phyloP scores from a whole-genome alignment of 2,329 filamentous ascomycete species.

The Huntiella abstrusa region DNA sequence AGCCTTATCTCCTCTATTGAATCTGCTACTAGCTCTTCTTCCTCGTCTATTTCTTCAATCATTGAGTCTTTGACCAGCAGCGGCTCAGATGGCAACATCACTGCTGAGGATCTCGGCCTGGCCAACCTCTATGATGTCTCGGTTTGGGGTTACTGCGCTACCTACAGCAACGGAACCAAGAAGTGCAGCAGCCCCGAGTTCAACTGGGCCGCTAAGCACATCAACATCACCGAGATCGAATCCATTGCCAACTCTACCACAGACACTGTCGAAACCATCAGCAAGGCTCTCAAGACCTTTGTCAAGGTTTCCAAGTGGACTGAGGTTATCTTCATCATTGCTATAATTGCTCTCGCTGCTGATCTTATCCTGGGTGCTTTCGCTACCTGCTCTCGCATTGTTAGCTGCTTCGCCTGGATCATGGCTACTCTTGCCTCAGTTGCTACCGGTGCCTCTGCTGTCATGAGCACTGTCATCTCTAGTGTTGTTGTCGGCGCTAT shows the following conservation, averaged over 20 bases:
- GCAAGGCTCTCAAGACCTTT: constrained; percentile 53
- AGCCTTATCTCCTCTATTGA: constrained; percentile 36
- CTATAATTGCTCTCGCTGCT: constrained; percentile 47
- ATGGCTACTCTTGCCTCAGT: constrained; percentile 42
- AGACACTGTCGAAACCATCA: constrained; percentile 40
- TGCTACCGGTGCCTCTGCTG: constrained; percentile 41
- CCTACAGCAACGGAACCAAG: constrained; percentile 33
- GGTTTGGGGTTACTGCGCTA: constrained; percentile 75
- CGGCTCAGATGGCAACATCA: constrained; percentile 29
- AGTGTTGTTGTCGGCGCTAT: constrained; percentile 50
- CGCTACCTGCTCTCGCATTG: constrained; percentile 62
- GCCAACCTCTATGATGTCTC: constrained; percentile 62
- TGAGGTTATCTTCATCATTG: constrained; percentile 60
- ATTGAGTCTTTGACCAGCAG: constrained; percentile 11
- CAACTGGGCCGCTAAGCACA: constrained; percentile 57
- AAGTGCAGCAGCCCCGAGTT: constrained; percentile 54
- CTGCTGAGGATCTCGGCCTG: constrained; percentile 39
- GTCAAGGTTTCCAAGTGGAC: constrained; percentile 61
- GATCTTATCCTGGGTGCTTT: constrained; percentile 66
- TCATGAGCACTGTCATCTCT: constrained; percentile 58
- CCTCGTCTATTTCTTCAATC: constrained; percentile 21
- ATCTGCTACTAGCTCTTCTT: constrained; percentile 39
- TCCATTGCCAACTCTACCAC: constrained; percentile 28
- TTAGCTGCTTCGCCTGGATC: constrained; percentile 68
- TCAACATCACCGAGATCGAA: constrained; percentile 46